Conservation (phyloP, 345 rosid species). For the Hypericum androsaemum region DNA sequence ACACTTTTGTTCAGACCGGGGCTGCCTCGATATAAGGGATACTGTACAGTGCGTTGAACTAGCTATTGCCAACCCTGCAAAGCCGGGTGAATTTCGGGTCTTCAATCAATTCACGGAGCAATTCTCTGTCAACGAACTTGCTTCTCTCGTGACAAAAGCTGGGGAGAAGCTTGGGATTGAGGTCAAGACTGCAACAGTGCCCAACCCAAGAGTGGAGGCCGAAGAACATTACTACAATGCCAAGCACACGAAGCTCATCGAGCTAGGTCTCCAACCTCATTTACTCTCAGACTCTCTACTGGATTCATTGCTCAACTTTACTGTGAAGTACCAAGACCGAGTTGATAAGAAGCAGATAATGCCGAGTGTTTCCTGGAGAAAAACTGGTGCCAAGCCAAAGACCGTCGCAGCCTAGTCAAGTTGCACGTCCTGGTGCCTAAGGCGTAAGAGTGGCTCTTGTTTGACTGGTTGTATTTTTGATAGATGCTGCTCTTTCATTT, state of each 20-base stretch:
- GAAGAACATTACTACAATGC: constrained; percentile 99
- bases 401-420: constrained; percentile 39
- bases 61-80: constrained; percentile 83
- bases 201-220: constrained; percentile 96
- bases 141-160: constrained; percentile 76
- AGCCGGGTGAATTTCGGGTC: constrained; percentile 77
- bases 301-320: constrained; percentile 84
- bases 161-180: constrained; percentile 78
- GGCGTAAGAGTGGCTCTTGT: too few species aligned
- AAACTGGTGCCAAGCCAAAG: constrained; percentile 73
- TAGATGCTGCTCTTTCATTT: too few species aligned
- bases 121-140: constrained; percentile 84
- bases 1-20: constrained; percentile 57
- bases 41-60: constrained; percentile 93
- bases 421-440: too few species aligned
- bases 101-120: constrained; percentile 96
- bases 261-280: constrained; percentile 85
- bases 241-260: constrained; percentile 89
- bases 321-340: constrained; percentile 68
- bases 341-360: constrained; percentile 84
- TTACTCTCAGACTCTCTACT: constrained; percentile 84
- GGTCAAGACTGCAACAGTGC: constrained; percentile 59
- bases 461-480: too few species aligned
- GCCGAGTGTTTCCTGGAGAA: constrained; percentile 89
- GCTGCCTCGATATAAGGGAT: constrained; percentile 95